Conservation (phyloP, 2,329 filamentous ascomycete genomes). For the Epichloe glyceriae region DNA sequence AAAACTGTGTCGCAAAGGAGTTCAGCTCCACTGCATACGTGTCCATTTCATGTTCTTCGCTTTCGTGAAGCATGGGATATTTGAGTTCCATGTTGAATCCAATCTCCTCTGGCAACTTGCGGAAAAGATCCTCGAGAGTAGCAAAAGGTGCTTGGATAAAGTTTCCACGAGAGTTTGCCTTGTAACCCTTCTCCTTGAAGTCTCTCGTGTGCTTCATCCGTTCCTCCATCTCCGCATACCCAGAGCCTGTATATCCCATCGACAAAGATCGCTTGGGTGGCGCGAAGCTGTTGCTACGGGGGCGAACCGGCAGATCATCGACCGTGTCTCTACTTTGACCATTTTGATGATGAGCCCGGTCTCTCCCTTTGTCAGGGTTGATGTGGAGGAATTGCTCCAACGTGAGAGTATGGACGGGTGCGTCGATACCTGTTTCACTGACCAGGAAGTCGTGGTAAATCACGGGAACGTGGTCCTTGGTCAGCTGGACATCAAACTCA, state of each 20-base stretch:
- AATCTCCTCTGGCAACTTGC: constrained; percentile 64
- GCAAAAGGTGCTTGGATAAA: constrained; percentile 95
- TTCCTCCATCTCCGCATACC: constrained; percentile 43
- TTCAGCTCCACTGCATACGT: constrained; percentile 92
- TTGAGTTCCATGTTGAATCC: constrained; percentile 99
- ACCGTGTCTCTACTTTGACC: background rate
- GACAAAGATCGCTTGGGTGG: constrained; percentile 38
- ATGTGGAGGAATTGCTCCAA: constrained; percentile 92
- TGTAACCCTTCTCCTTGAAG: constrained; percentile 90
- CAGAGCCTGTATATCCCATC: constrained; percentile 35
- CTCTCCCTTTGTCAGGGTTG: constrained; percentile 40
- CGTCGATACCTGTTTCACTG: constrained; percentile 93
- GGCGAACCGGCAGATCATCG: constrained; percentile 3
- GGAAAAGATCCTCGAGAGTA: constrained; percentile 86
- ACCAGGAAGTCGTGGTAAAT: constrained; percentile 98
- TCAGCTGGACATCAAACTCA: constrained; percentile 83
- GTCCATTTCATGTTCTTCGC: constrained; percentile 92
- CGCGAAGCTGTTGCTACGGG: constrained; percentile 26
- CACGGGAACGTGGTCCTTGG: constrained; percentile 96
- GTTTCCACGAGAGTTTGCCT: constrained; percentile 84
- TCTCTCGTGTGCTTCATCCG: constrained; percentile 96
- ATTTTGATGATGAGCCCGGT: background rate
- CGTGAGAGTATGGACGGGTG: constrained; percentile 87
- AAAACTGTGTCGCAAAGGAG: constrained; percentile 87
- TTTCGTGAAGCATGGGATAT: constrained; percentile 96